A percentile compares a stretch with the other conserved stretches of the same genome.
phyloP scores from a whole-genome alignment of 306 rosid species.

The Corylus avellana region DNA sequence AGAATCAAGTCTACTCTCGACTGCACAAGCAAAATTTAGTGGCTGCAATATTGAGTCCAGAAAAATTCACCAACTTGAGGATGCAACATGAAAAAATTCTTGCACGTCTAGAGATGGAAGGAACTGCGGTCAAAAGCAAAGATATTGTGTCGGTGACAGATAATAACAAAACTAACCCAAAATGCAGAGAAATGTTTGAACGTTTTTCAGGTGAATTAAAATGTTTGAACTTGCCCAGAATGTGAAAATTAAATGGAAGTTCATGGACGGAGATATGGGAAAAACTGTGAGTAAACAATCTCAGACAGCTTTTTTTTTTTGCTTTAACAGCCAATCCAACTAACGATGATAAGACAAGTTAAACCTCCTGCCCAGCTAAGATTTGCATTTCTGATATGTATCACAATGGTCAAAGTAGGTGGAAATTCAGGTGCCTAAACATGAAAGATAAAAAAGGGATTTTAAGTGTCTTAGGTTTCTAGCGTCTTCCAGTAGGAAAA shows the following conservation, averaged over 20 bases:
- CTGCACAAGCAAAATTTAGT: conserved; percentile 12
- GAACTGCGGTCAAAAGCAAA: conserved; percentile 29
- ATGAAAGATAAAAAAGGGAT: background rate
- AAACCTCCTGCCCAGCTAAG: background rate
- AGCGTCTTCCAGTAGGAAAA: background rate
- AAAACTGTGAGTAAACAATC: background rate
- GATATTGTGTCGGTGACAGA: conserved; percentile 10
- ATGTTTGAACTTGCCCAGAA: background rate
- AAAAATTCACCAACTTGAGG: conserved; percentile 24
- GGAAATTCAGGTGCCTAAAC: background rate
- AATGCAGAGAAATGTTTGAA: background rate
- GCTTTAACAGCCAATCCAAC: background rate
- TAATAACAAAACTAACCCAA: conserved; percentile 21
- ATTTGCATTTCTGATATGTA: background rate
- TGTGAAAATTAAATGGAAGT: background rate
- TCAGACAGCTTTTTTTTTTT: too few species aligned
- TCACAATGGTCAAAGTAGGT: background rate
- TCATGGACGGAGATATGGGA: background rate
- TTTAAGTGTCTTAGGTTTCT: background rate
- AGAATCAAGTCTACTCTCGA: conserved; percentile 9
- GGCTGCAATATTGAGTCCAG: conserved; percentile 25
- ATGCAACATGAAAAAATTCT: conserved; percentile 23
- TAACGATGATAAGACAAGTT: background rate
- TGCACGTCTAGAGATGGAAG: conserved; percentile 15
- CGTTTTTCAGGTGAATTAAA: background rate